Evolutionary conservation across 2,329 filamentous ascomycete species (phyloP).

Genomic region (Didymella segeticola): DNA sequence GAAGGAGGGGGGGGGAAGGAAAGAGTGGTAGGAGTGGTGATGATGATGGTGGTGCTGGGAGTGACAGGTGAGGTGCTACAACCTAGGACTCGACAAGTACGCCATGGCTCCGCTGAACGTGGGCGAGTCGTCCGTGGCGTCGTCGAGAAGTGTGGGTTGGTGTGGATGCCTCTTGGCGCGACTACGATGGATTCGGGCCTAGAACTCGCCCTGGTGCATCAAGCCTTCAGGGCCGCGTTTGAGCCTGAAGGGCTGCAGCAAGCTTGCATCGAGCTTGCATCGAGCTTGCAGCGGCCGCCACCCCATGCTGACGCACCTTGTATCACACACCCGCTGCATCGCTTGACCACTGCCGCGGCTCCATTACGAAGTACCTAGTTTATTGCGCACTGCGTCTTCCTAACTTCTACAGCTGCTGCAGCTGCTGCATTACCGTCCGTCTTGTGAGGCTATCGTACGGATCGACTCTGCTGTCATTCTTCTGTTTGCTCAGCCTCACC

Average conservation of each 20-base stretch:
- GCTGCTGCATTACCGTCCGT: too few species aligned
- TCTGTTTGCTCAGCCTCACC: slow-evolving; percentile 4
- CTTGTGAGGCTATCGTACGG: too few species aligned
- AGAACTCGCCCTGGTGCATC: slow-evolving; percentile 3
- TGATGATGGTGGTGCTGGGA: background rate
- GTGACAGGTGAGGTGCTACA: slow-evolving; percentile 11
- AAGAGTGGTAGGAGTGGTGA: too few species aligned
- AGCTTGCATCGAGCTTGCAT: background rate
- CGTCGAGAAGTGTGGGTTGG: slow-evolving; percentile 9
- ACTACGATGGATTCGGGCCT: slow-evolving; percentile 12
- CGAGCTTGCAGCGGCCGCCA: background rate
- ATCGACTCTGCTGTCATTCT: background rate
- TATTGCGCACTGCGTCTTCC: background rate
- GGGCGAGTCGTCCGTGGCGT: slow-evolving; percentile 17
- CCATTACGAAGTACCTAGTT: too few species aligned
- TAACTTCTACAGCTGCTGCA: background rate
- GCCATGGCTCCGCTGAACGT: slow-evolving; percentile 12
- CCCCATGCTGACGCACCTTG: slow-evolving; percentile 5
- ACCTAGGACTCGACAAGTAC: slow-evolving; percentile 12
- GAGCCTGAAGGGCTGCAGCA: slow-evolving; percentile 14
- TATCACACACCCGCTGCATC: slow-evolving; percentile 6
- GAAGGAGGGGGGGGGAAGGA: slow-evolving; percentile 14
- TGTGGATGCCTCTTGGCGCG: slow-evolving; percentile 11
- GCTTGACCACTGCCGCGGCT: background rate
- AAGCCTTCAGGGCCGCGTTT: slow-evolving; percentile 14